Evolutionary conservation across 176 grass and related monocot genomes (phyloP).

Genomic region (Musa itinerans): DNA sequence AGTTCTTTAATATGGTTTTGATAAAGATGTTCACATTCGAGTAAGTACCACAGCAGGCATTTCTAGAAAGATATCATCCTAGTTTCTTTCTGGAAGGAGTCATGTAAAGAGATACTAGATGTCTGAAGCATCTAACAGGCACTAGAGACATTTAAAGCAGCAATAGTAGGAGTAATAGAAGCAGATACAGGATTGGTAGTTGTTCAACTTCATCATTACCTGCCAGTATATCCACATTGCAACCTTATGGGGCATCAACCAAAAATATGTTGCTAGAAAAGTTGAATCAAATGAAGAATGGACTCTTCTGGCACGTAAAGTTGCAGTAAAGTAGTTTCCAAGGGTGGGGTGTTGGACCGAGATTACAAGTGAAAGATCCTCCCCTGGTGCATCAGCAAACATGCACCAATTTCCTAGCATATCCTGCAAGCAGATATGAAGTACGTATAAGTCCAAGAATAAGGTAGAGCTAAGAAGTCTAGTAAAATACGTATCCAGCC

Average conservation of each 20-base stretch:
- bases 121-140: neutral
- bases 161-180: neutral
- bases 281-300: slow-evolving; percentile 31
- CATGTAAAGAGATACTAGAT: neutral
- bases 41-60: no score
- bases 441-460: no score
- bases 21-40: no score
- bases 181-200: neutral
- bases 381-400: slow-evolving; percentile 39
- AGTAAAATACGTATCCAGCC: no score
- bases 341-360: slow-evolving; percentile 75
- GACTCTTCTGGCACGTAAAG: slow-evolving; percentile 53
- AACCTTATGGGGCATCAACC: slow-evolving; percentile 96
- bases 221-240: slow-evolving; percentile 91
- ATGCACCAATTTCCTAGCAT: slow-evolving; percentile 87
- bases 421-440: slow-evolving; percentile 40
- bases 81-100: no score
- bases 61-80: no score
- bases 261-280: slow-evolving; percentile 60
- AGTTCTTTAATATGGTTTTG: no score
- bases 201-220: slow-evolving; percentile 27
- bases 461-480: no score
- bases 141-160: neutral
- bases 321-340: slow-evolving; percentile 74
- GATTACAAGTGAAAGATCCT: slow-evolving; percentile 63